A percentile compares a stretch with the other conserved stretches of the same genome.
These are phyloP conservation scores for Plasmodium gaboni DNA, from an alignment of 169 alveolate species.

Conservation along the genomic window DNA sequence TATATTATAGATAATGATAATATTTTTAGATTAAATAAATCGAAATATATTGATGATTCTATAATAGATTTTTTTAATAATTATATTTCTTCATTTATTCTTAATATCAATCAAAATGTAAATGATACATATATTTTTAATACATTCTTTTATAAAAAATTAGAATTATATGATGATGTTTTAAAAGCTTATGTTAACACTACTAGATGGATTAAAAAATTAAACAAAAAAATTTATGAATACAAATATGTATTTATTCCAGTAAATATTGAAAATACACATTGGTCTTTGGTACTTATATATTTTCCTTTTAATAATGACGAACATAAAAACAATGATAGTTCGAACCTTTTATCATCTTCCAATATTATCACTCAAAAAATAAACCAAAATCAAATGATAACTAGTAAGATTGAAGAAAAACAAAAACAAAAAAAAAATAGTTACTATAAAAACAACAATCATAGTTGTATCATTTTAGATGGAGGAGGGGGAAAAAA, in stretches of 20 bases:
- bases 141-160: constrained; percentile 77
- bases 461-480: too few species aligned
- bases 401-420: not conserved
- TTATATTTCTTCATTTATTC: constrained; percentile 65
- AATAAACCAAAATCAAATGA: not conserved
- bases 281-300: constrained; percentile 80
- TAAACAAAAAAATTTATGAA: constrained; percentile 72
- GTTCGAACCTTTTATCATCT: too few species aligned
- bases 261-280: constrained; percentile 73
- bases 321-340: not conserved
- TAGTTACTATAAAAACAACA: too few species aligned
- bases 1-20: constrained; percentile 73
- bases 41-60: constrained; percentile 78
- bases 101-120: constrained; percentile 22
- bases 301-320: constrained; percentile 70
- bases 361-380: not conserved
- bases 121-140: constrained; percentile 76
- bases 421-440: not conserved
- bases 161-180: constrained; percentile 77
- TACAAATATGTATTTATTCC: constrained; percentile 78
- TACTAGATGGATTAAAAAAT: constrained; percentile 79
- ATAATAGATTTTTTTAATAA: constrained; percentile 79
- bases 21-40: constrained; percentile 57
- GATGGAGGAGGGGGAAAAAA: too few species aligned
- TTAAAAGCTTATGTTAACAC: constrained; percentile 79